These are phyloP conservation scores for Leersia perrieri DNA, from an alignment of 176 grass and related monocot species.

Conservation along the genomic window DNA sequence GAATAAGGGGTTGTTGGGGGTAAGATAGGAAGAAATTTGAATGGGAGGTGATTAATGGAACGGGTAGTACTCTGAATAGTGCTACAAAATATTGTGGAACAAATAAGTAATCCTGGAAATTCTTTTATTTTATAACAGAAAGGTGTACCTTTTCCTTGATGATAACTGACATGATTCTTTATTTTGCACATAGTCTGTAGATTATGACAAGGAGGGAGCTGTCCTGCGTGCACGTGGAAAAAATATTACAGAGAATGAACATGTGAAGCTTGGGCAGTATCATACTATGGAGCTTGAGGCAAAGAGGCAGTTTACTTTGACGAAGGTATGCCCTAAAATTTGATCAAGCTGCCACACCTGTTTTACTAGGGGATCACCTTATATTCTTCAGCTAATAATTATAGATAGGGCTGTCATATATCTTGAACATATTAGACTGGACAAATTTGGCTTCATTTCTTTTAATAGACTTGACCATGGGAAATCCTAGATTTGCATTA, in stretches of 20 bases:
- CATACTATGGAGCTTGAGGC: constrained; percentile 89
- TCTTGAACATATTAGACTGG: not conserved
- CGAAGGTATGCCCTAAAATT: constrained; percentile 55
- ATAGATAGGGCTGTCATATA: not conserved
- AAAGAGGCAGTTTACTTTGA: constrained; percentile 72
- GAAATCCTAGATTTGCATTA: not conserved
- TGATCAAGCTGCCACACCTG: not conserved
- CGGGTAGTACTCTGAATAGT: too few relatives aligned
- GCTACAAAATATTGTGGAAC: too few relatives aligned
- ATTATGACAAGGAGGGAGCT: constrained; percentile 89
- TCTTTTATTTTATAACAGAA: too few relatives aligned
- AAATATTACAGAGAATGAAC: constrained; percentile 83
- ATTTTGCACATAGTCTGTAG: constrained; percentile 58
- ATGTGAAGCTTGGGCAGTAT: constrained; percentile 96
- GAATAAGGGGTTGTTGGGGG: too few relatives aligned
- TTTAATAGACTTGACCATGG: not conserved
- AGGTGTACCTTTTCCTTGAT: not conserved
- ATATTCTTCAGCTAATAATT: not conserved
- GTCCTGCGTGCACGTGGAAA: constrained; percentile 83
- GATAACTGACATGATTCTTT: constrained; percentile 7
- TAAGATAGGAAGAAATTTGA: too few relatives aligned
- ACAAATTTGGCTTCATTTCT: not conserved
- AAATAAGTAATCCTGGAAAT: too few relatives aligned
- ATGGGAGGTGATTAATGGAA: too few relatives aligned
- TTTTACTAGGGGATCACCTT: not conserved